phyloP scores from a whole-genome alignment of 2,329 filamentous ascomycete species.

The Curvularia sp. region DNA sequence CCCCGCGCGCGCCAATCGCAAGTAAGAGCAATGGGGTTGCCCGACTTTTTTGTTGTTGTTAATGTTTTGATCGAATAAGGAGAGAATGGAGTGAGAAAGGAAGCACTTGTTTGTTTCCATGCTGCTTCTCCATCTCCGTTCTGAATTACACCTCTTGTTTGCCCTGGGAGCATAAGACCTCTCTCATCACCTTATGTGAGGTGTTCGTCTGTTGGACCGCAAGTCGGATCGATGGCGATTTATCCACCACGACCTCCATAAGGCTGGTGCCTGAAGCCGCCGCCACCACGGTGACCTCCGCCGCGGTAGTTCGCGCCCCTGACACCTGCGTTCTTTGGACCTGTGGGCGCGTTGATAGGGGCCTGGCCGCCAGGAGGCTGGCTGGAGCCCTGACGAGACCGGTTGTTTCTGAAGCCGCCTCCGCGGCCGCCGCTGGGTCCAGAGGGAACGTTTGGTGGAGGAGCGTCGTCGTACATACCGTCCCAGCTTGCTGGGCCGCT shows the following conservation, averaged over 20 bases:
- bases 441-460: slow-evolving; percentile 73
- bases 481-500: slow-evolving; percentile 88
- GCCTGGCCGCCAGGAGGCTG: slow-evolving; percentile 55
- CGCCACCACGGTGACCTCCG: slow-evolving; percentile 62
- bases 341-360: slow-evolving; percentile 87
- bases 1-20: too few species aligned
- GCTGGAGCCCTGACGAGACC: slow-evolving; percentile 48
- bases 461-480: slow-evolving; percentile 97
- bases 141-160: too few species aligned
- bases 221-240: neutral
- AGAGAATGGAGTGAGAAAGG: too few species aligned
- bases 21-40: too few species aligned
- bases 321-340: slow-evolving; percentile 92
- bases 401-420: slow-evolving; percentile 49
- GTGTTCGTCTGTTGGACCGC: neutral
- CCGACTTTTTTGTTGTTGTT: too few species aligned
- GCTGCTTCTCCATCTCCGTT: too few species aligned
- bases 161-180: neutral
- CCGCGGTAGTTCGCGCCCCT: slow-evolving; percentile 93
- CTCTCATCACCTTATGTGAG: neutral
- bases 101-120: too few species aligned
- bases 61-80: too few species aligned
- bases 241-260: slow-evolving; percentile 38
- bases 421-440: slow-evolving; percentile 51
- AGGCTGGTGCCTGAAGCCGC: slow-evolving; percentile 42